Evolutionary conservation across 306 rosid species (phyloP).

Genomic region (Senna siamea): DNA sequence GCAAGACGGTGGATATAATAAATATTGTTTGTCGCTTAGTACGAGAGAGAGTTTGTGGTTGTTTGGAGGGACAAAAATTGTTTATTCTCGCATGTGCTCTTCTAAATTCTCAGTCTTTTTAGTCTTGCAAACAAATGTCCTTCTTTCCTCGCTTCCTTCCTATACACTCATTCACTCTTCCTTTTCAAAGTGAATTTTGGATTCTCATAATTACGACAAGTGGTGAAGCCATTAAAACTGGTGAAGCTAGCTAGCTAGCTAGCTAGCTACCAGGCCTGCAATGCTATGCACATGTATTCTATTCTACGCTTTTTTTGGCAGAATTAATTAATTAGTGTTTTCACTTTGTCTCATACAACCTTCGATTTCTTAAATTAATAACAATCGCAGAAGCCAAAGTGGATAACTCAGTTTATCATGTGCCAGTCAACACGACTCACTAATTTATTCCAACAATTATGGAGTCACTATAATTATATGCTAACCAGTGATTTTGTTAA

Average conservation of each 20-base stretch:
- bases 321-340: constrained; percentile 31
- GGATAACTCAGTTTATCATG: constrained; percentile 22
- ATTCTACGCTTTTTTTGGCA: not conserved
- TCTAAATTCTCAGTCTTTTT: not conserved
- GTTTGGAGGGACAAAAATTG: not conserved
- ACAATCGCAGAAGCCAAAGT: constrained; percentile 19
- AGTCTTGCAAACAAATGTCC: no score
- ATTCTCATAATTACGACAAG: no score
- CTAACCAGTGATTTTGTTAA: constrained; percentile 17
- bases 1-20: not conserved
- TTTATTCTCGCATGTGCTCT: not conserved
- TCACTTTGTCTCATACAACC: constrained; percentile 22
- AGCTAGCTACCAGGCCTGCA: constrained; percentile 38
- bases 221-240: constrained; percentile 2
- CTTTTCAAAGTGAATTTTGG: no score
- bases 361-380: constrained; percentile 17
- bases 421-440: constrained; percentile 11
- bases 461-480: constrained; percentile 16
- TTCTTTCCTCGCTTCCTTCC: no score
- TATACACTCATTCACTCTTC: no score
- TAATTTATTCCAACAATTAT: constrained; percentile 15
- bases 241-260: not conserved
- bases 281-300: not conserved
- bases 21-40: not conserved
- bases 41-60: not conserved